A percentile compares a stretch with the other conserved stretches of the same genome.
phyloP scores from a whole-genome alignment of 176 grass and related monocot species.

The Neostapfia colusana region DNA sequence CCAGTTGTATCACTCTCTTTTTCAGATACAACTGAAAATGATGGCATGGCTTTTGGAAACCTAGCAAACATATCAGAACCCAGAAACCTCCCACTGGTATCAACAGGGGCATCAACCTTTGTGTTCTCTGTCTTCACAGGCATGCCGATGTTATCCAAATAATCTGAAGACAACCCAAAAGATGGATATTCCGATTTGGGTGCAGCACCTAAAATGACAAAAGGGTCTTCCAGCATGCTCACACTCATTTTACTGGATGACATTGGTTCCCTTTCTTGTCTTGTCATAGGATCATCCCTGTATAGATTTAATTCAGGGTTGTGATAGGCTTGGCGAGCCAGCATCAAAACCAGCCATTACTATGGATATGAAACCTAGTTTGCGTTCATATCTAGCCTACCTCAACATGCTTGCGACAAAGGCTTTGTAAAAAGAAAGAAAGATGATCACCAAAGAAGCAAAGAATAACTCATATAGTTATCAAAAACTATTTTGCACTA shows the following conservation, averaged over 20 bases:
- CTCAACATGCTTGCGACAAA: too few species aligned
- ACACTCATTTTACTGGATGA: slow-evolving; percentile 36
- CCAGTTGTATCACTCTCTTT: slow-evolving; percentile 36
- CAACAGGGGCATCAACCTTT: slow-evolving; percentile 39
- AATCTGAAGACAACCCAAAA: slow-evolving; percentile 55
- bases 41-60: slow-evolving; percentile 28
- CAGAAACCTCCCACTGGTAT: slow-evolving; percentile 43
- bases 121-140: slow-evolving; percentile 31
- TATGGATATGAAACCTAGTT: too few species aligned
- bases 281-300: slow-evolving; percentile 51
- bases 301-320: slow-evolving; percentile 38
- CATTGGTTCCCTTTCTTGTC: slow-evolving; percentile 35
- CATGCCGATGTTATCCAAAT: slow-evolving; percentile 35
- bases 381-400: too few species aligned
- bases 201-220: slow-evolving; percentile 52
- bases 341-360: too few species aligned
- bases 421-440: too few species aligned
- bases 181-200: slow-evolving; percentile 46
- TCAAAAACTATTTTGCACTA: slow-evolving; percentile 11
- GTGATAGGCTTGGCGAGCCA: too few species aligned
- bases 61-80: slow-evolving; percentile 48
- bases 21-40: slow-evolving; percentile 43
- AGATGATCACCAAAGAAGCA: slow-evolving; percentile 20
- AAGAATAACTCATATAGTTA: slow-evolving; percentile 27
- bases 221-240: slow-evolving; percentile 46